Conservation (phyloP, 2,329 filamentous ascomycete species). For the Aspergillus eucalypticola region DNA sequence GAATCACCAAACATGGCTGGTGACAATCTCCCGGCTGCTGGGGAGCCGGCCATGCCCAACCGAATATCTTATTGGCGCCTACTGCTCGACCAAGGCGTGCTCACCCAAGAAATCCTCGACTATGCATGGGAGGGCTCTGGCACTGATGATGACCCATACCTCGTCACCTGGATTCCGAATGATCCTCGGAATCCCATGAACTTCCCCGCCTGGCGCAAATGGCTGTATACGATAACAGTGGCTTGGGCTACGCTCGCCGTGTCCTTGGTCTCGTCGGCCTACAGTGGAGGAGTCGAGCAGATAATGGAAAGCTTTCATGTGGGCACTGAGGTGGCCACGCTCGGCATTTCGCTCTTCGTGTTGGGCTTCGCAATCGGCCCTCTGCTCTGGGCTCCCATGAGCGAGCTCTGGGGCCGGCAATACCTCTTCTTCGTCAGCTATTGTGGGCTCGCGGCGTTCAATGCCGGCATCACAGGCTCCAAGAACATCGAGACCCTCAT, state of each 20-base stretch:
- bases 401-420: constrained; percentile 37
- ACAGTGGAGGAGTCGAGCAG: constrained; percentile 37
- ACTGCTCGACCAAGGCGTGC: constrained; percentile 17
- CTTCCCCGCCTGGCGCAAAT: constrained; percentile 37
- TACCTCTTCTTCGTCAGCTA: constrained; percentile 32
- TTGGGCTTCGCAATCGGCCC: constrained; percentile 48
- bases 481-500: constrained; percentile 56
- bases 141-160: constrained; percentile 42
- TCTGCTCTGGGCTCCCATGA: constrained; percentile 43
- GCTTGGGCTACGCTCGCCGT: constrained; percentile 42
- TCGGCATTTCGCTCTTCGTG: constrained; percentile 47
- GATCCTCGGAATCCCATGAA: constrained; percentile 46
- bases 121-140: constrained; percentile 38
- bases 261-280: constrained; percentile 43
- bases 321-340: constrained; percentile 35
- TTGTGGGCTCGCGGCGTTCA: constrained; percentile 58
- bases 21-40: background rate
- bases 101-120: constrained; percentile 31
- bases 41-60: constrained; percentile 15
- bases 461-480: constrained; percentile 57
- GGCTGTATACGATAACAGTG: constrained; percentile 38
- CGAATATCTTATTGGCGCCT: constrained; percentile 19
- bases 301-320: constrained; percentile 36
- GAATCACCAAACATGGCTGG: background rate
- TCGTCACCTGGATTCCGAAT: constrained; percentile 40